Percentiles rank a stretch among this genome's conserved stretches.
phyloP scores from a whole-genome alignment of 2,329 filamentous ascomycete species.

The Ceratocystis harringtonii region DNA sequence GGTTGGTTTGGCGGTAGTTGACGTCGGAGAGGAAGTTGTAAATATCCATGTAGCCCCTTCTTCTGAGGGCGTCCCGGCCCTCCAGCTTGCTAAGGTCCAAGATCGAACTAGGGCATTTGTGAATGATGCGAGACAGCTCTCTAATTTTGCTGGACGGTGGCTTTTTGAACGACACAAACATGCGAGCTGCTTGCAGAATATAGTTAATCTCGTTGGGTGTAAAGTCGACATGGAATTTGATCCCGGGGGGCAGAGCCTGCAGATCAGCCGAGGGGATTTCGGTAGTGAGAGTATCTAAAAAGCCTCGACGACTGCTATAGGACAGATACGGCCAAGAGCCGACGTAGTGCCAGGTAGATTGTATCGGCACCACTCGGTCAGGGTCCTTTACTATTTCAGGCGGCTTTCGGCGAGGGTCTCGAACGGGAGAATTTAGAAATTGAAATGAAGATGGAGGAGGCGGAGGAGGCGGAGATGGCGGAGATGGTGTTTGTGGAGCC shows the following conservation, averaged over 20 bases:
- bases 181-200: constrained; percentile 16
- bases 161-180: constrained; percentile 9
- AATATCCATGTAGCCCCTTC: constrained; percentile 25
- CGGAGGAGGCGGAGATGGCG: too few relatives aligned
- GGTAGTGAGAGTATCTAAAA: not conserved
- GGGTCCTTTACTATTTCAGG: not conserved
- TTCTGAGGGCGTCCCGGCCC: constrained; percentile 18
- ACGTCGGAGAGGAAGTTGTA: constrained; percentile 28
- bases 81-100: constrained; percentile 15
- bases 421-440: not conserved
- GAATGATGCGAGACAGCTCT: constrained; percentile 19
- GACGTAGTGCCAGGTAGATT: not conserved
- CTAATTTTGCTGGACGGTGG: constrained; percentile 11
- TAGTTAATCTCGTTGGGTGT: constrained; percentile 26
- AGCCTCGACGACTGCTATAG: not conserved
- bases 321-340: constrained; percentile 6
- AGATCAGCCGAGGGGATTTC: not conserved
- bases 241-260: not conserved
- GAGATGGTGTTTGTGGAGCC: too few relatives aligned
- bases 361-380: not conserved
- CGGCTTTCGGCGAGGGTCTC: not conserved
- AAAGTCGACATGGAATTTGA: constrained; percentile 32
- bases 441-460: not conserved
- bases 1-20: constrained; percentile 21
- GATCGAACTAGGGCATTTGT: constrained; percentile 10